phyloP scores from a whole-genome alignment of 768 basidiomycete genomes.

The Panellus pusillus region DNA sequence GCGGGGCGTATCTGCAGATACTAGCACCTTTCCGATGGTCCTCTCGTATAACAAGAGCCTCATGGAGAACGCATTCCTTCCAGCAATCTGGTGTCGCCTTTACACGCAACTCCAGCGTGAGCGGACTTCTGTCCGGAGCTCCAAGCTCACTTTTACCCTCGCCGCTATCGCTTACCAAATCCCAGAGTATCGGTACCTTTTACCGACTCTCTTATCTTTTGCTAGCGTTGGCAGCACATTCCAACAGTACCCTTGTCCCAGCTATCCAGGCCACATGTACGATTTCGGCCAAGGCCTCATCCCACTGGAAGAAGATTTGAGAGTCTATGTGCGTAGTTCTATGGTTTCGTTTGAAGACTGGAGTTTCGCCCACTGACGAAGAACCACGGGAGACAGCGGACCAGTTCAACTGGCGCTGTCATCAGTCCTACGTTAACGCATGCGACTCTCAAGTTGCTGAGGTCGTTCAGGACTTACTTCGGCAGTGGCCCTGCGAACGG shows the following conservation, averaged over 20 bases:
- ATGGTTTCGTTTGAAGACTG: neutral
- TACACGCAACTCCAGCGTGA: conserved; percentile 1
- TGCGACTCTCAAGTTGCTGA: neutral
- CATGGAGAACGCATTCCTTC: neutral
- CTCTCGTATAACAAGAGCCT: conserved; percentile 6
- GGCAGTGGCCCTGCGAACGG: conserved; percentile 3
- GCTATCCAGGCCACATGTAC: conserved; percentile 2
- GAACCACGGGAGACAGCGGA: neutral
- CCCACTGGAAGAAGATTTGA: neutral
- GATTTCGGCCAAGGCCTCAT: neutral
- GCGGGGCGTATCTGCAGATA: neutral
- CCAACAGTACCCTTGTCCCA: neutral
- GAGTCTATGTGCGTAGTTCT: neutral
- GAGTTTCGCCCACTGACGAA: neutral
- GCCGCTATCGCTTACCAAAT: conserved; percentile 2
- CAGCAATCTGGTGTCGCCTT: conserved; percentile 1
- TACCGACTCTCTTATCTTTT: conserved; percentile 2
- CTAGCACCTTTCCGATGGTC: too few species aligned
- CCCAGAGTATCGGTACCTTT: conserved; percentile 1
- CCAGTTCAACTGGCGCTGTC: neutral
- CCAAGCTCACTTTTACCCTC: conserved; percentile 8
- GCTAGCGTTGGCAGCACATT: conserved; percentile 4
- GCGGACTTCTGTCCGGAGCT: neutral
- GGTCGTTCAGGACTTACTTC: conserved; percentile 1
- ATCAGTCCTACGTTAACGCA: neutral